Evolutionary conservation across 2,329 filamentous ascomycete genomes (phyloP).

Genomic region (Chrysoporthe deuterocubensis): DNA sequence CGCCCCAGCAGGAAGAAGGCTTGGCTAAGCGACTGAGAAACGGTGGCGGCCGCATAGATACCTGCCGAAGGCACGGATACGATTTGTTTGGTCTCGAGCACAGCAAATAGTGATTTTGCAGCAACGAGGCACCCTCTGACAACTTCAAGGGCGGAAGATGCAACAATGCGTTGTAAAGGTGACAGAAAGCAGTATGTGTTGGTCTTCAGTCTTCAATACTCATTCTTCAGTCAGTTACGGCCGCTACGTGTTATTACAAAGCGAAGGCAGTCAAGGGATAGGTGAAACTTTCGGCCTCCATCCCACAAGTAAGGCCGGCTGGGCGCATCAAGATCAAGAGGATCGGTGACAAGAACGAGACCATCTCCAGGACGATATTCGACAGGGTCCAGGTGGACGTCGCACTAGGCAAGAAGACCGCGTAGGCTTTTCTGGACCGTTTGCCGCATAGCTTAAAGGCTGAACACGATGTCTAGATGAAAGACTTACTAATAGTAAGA

Average conservation of each 20-base stretch:
- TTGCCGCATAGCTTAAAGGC: no score
- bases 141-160: background rate
- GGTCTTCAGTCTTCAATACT: background rate
- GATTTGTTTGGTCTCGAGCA: conserved; percentile 9
- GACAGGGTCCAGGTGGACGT: background rate
- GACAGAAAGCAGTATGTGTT: conserved; percentile 11
- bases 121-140: background rate
- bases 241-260: no score
- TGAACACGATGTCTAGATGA: no score
- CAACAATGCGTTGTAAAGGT: conserved; percentile 6
- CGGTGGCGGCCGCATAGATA: conserved; percentile 4
- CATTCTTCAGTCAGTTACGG: no score
- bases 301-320: background rate
- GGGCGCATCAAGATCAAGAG: background rate
- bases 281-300: background rate
- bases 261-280: background rate
- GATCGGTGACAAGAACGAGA: background rate
- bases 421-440: no score
- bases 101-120: conserved; percentile 18
- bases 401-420: no score
- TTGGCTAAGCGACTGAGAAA: conserved; percentile 4
- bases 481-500: no score
- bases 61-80: conserved; percentile 3
- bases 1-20: background rate
- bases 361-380: background rate